A percentile compares a stretch with the other conserved stretches of the same genome.
These are phyloP conservation scores for Aspergillus ochraceoroseus DNA, from an alignment of 2,329 filamentous ascomycete species.

Conservation along the genomic window DNA sequence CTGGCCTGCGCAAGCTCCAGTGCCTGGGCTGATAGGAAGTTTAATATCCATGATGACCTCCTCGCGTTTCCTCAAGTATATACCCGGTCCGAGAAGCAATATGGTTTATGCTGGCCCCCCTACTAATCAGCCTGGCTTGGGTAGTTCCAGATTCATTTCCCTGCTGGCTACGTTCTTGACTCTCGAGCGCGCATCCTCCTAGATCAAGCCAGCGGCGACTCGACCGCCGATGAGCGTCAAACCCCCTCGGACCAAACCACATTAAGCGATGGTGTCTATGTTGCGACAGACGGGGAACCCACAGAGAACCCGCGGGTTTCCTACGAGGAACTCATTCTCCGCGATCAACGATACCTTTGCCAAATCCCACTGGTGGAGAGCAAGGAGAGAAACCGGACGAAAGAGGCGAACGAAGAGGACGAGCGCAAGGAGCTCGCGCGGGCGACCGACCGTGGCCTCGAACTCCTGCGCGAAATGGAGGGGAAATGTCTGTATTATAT, in stretches of 20 bases:
- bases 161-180: slow-evolving; percentile 66
- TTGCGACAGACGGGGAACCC: slow-evolving; percentile 33
- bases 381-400: slow-evolving; percentile 61
- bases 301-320: slow-evolving; percentile 16
- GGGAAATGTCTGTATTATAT: slow-evolving; percentile 77
- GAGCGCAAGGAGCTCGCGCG: slow-evolving; percentile 74
- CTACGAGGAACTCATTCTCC: slow-evolving; percentile 71
- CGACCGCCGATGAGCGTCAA: slow-evolving; percentile 15
- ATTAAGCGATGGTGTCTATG: slow-evolving; percentile 16
- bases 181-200: slow-evolving; percentile 60
- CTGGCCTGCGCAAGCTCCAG: slow-evolving; percentile 31
- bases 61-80: slow-evolving; percentile 79
- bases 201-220: slow-evolving; percentile 18
- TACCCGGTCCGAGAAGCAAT: neutral
- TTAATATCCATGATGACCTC: slow-evolving; percentile 84
- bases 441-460: slow-evolving; percentile 72
- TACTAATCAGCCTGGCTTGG: neutral
- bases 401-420: slow-evolving; percentile 55
- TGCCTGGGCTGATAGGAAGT: slow-evolving; percentile 55
- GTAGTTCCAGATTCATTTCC: slow-evolving; percentile 76
- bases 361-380: slow-evolving; percentile 68
- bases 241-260: slow-evolving; percentile 29
- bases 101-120: neutral
- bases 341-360: slow-evolving; percentile 72
- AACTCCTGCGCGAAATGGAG: slow-evolving; percentile 71